Percentiles rank a stretch among this genome's conserved stretches.
Conservation (phyloP, 2,329 filamentous ascomycete genomes). For the Massarina eburnea region DNA sequence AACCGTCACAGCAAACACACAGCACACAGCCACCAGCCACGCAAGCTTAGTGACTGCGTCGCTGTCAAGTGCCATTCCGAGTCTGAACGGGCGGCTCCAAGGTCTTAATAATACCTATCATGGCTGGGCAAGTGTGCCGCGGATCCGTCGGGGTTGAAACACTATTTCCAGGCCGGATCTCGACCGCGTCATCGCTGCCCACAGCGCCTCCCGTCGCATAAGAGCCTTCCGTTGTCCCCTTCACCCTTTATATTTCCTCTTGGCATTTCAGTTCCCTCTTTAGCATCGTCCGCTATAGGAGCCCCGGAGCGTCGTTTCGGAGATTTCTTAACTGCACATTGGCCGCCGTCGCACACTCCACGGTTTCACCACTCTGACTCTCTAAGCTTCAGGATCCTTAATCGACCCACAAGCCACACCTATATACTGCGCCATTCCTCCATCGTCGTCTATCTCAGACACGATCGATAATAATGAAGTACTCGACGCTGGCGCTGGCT, state of each 20-base stretch:
- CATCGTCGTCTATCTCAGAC: conserved; percentile 1
- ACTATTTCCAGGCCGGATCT: background rate
- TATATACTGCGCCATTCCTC: conserved; percentile 9
- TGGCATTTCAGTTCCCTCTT: background rate
- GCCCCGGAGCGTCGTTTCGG: too few species aligned
- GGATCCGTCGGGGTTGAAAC: background rate
- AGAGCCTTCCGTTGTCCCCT: conserved; percentile 1
- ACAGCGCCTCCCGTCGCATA: conserved; percentile 5
- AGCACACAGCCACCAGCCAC: conserved; percentile 9
- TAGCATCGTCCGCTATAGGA: too few species aligned
- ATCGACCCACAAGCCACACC: conserved; percentile 1
- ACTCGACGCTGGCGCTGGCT: conserved; percentile 26
- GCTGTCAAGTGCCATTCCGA: too few species aligned
- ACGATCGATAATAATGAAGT: conserved; percentile 31
- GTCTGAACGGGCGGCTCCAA: background rate
- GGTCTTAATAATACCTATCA: background rate
- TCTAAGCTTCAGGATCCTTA: conserved; percentile 15
- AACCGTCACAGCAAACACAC: background rate
- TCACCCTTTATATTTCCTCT: background rate
- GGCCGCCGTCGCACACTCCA: background rate
- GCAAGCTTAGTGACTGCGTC: background rate
- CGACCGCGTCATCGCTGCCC: conserved; percentile 11
- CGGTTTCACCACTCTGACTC: conserved; percentile 9
- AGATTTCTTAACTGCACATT: background rate
- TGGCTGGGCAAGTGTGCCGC: background rate